phyloP scores from a whole-genome alignment of 768 basidiomycete genomes.

The Amanita brunnescens region DNA sequence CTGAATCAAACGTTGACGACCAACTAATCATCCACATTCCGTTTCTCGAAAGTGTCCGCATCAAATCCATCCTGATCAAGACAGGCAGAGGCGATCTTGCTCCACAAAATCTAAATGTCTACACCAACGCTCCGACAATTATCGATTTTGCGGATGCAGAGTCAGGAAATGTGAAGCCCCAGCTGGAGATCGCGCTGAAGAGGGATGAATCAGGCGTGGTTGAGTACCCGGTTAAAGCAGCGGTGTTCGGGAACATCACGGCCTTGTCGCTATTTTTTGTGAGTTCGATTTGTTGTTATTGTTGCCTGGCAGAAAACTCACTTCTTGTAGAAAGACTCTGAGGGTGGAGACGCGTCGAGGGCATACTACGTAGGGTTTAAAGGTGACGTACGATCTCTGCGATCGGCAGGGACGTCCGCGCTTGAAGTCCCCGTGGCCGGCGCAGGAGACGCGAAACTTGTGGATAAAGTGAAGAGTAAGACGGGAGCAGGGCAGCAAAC shows the following conservation, averaged over 20 bases:
- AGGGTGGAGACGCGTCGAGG: slow-evolving; percentile 54
- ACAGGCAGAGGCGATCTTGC: slow-evolving; percentile 71
- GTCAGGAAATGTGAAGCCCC: slow-evolving; percentile 51
- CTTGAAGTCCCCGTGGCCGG: slow-evolving; percentile 75
- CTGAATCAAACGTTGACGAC: slow-evolving; percentile 79
- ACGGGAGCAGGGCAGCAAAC: slow-evolving; percentile 47
- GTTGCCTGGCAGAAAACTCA: neutral
- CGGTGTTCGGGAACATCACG: slow-evolving; percentile 69
- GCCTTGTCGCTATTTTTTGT: slow-evolving; percentile 76
- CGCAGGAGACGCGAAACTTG: slow-evolving; percentile 62
- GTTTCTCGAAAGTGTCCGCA: slow-evolving; percentile 68
- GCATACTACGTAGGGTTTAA: slow-evolving; percentile 82
- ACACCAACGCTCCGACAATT: slow-evolving; percentile 64
- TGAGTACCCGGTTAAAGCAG: slow-evolving; percentile 71
- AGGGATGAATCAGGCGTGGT: slow-evolving; percentile 62
- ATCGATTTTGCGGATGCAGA: slow-evolving; percentile 65
- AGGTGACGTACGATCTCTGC: slow-evolving; percentile 48
- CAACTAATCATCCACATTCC: slow-evolving; percentile 83
- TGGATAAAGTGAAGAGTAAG: slow-evolving; percentile 53
- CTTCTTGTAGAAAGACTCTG: slow-evolving; percentile 47
- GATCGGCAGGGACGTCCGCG: slow-evolving; percentile 51
- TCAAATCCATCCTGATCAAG: slow-evolving; percentile 70
- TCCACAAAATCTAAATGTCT: slow-evolving; percentile 68
- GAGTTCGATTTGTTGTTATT: slow-evolving; percentile 22
- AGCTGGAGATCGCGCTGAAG: slow-evolving; percentile 59